These are phyloP conservation scores for Globisporangium parvum DNA, from an alignment of 352 stramenopile genomes.

Conservation along the genomic window DNA sequence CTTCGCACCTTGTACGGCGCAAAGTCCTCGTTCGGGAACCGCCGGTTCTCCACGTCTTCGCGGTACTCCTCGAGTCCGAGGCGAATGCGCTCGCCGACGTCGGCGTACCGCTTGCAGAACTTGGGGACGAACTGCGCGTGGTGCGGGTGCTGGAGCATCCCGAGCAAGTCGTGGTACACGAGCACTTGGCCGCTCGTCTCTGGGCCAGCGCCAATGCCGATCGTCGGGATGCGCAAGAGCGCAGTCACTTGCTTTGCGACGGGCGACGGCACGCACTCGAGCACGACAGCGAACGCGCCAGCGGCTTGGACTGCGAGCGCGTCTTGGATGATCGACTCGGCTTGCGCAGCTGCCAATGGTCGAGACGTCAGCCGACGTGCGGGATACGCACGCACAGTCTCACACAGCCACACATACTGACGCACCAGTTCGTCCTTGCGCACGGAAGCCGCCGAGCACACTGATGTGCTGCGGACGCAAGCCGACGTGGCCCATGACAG, in stretches of 20 bases:
- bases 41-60: slow-evolving; percentile 92
- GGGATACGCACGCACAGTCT: neutral
- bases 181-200: slow-evolving; percentile 95
- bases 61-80: slow-evolving; percentile 94
- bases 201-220: slow-evolving; percentile 96
- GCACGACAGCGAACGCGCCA: slow-evolving; percentile 92
- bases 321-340: slow-evolving; percentile 94
- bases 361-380: neutral
- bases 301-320: slow-evolving; percentile 93
- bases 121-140: slow-evolving; percentile 94
- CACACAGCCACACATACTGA: neutral
- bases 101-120: slow-evolving; percentile 98
- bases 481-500: slow-evolving; percentile 97
- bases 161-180: slow-evolving; percentile 98
- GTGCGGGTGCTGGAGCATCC: slow-evolving; percentile 97
- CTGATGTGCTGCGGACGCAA: slow-evolving; percentile 95
- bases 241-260: slow-evolving; percentile 94
- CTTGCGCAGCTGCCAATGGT: slow-evolving; percentile 45
- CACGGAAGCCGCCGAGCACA: slow-evolving; percentile 95
- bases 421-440: slow-evolving; percentile 92
- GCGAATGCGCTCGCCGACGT: slow-evolving; percentile 92
- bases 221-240: slow-evolving; percentile 95
- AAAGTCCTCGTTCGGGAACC: slow-evolving; percentile 93
- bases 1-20: slow-evolving; percentile 91
- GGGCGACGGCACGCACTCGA: slow-evolving; percentile 80